Evolutionary conservation across 768 basidiomycete genomes (phyloP).

Genomic region (Termitomyces sp.): DNA sequence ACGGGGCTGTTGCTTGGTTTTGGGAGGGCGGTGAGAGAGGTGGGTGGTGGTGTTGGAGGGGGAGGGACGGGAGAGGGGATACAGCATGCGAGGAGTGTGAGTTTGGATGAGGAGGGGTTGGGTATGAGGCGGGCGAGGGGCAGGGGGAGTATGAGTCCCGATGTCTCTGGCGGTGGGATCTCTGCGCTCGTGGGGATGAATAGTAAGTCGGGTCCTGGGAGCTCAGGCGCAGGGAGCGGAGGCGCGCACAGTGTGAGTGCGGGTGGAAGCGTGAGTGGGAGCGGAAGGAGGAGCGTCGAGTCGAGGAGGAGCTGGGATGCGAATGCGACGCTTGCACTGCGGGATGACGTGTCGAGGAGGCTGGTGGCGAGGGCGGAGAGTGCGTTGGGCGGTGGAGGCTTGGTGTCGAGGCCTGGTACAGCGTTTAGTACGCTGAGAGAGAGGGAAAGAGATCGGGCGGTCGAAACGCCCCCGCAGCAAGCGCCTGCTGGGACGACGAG

Average conservation of each 20-base stretch:
- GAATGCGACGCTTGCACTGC: conserved; percentile 25
- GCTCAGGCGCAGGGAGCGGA: conserved; percentile 27
- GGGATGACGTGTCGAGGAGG: conserved; percentile 37
- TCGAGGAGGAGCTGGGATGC: conserved; percentile 49
- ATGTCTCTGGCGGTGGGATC: conserved; percentile 7
- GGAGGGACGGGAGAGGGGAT: conserved; percentile 4
- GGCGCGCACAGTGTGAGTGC: conserved; percentile 23
- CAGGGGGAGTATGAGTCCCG: conserved; percentile 23
- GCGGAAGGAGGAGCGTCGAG: conserved; percentile 48
- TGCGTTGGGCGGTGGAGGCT: conserved; percentile 16
- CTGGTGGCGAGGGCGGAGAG: conserved; percentile 32
- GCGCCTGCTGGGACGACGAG: conserved; percentile 24
- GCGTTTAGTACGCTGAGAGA: conserved; percentile 23
- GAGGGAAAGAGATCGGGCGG: conserved; percentile 9
- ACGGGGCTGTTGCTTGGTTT: conserved; percentile 75
- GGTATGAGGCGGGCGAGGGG: conserved; percentile 17
- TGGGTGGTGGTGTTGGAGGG: conserved; percentile 25
- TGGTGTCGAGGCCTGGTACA: conserved; percentile 27
- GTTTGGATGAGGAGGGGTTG: conserved; percentile 46
- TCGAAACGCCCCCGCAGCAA: conserved; percentile 18
- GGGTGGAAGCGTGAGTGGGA: conserved; percentile 28
- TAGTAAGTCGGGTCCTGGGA: conserved; percentile 15
- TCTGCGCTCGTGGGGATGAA: conserved; percentile 1
- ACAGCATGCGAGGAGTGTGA: conserved; percentile 43
- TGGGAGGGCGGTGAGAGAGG: conserved; percentile 64